These are phyloP conservation scores for Tausonia pullulans DNA, from an alignment of 1,284 basidiomycete genomes.

Conservation along the genomic window DNA sequence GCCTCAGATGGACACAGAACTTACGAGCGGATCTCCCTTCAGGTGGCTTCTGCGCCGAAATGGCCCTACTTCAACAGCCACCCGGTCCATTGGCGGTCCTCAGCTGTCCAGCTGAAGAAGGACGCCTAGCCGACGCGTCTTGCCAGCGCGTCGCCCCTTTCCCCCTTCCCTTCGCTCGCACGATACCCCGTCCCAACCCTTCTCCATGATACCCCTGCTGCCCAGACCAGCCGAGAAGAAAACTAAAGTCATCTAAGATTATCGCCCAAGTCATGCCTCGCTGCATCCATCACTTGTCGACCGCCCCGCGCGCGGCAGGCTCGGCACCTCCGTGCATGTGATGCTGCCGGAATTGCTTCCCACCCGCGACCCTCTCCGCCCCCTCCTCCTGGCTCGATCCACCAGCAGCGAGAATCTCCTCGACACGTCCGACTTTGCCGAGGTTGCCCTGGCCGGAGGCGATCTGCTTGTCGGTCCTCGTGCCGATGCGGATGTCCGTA, in stretches of 20 bases:
- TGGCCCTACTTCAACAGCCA: conserved; percentile 56
- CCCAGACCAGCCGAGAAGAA: no score
- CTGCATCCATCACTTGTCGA: no score
- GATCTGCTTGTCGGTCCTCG: conserved; percentile 60
- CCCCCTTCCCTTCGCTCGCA: no score
- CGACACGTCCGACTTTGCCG: conserved; percentile 62
- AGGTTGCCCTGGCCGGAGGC: conserved; percentile 58
- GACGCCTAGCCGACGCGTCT: not conserved
- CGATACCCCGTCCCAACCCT: no score
- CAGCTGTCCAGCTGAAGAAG: not conserved
- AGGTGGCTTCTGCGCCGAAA: no score
- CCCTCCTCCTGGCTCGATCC: conserved; percentile 10
- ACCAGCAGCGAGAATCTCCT: conserved; percentile 46
- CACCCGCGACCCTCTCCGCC: conserved; percentile 5
- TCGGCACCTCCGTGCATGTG: not conserved
- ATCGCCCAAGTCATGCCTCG: no score
- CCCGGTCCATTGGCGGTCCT: conserved; percentile 47
- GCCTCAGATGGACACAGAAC: no score
- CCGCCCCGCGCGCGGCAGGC: no score
- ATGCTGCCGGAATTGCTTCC: not conserved
- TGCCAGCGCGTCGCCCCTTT: no score
- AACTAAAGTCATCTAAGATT: no score
- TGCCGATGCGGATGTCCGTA: conserved; percentile 87
- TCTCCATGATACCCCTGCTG: no score
- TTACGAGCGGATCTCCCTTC: no score